Evolutionary conservation across 208 protist species (phyloP).

Genomic region (Histomonas meleagridis): DNA sequence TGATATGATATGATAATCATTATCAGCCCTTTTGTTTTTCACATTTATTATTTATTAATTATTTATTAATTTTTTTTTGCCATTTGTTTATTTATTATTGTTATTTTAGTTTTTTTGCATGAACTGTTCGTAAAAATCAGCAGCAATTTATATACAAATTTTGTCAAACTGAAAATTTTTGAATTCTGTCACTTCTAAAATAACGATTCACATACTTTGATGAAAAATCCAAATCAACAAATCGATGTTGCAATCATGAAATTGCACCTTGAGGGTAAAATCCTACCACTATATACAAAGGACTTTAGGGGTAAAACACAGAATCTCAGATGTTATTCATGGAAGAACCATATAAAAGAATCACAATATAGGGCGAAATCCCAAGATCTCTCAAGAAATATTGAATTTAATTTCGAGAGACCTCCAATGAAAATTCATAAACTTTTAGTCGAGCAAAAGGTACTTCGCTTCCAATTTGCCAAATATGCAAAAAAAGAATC

Average conservation of each 20-base stretch:
- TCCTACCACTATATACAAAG: background rate
- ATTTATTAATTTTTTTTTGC: no score
- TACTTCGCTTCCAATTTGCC: background rate
- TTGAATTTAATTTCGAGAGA: background rate
- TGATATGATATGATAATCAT: no score
- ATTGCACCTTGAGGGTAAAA: background rate
- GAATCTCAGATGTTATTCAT: background rate
- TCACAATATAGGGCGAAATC: background rate
- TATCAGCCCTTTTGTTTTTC: no score
- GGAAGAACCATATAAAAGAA: background rate
- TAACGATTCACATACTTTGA: no score
- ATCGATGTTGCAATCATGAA: background rate
- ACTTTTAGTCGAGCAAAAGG: background rate
- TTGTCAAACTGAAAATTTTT: no score
- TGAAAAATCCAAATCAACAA: no score
- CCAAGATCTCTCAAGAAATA: background rate
- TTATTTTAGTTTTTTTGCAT: no score
- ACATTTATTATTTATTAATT: no score
- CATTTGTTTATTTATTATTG: no score
- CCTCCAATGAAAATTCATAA: background rate
- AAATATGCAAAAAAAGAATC: background rate
- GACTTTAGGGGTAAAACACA: background rate
- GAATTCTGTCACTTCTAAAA: no score
- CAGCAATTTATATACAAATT: no score
- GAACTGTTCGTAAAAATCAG: no score